Percentiles rank a stretch among this genome's conserved stretches.
Evolutionary conservation across 306 rosid species (phyloP).

Genomic region (Quercus agrifolia): DNA sequence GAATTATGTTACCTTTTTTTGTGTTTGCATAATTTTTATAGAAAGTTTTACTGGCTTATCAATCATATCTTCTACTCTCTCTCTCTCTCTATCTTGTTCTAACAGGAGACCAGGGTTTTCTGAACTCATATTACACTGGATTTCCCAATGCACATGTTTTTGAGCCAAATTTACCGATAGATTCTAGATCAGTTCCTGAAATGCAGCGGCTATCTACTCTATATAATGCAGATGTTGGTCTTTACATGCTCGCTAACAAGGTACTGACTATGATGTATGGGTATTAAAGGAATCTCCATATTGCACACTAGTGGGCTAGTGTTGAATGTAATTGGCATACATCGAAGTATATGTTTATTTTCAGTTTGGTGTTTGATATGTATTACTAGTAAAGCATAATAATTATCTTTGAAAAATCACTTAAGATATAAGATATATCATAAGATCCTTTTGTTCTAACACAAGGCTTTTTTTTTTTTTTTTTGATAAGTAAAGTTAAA

Average conservation of each 20-base stretch:
- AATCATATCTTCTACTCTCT: not conserved
- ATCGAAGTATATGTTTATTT: not conserved
- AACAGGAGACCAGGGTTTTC: conserved; percentile 97
- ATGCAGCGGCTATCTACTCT: conserved; percentile 97
- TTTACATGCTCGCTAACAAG: conserved; percentile 99
- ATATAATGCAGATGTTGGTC: conserved; percentile 99
- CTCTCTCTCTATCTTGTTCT: conserved; percentile 1
- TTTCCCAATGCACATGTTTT: conserved; percentile 93
- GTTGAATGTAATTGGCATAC: not conserved
- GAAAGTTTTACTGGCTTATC: not conserved
- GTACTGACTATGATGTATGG: conserved; percentile 31
- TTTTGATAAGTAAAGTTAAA: too few relatives aligned
- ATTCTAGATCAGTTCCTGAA: conserved; percentile 67
- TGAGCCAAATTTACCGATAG: conserved; percentile 65
- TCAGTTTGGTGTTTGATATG: not conserved
- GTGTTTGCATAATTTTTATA: not conserved
- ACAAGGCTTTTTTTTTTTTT: too few relatives aligned
- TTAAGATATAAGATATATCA: too few relatives aligned
- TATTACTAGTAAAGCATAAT: not conserved
- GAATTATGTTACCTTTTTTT: not conserved
- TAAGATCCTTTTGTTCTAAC: too few relatives aligned
- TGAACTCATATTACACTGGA: conserved; percentile 82
- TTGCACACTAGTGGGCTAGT: not conserved
- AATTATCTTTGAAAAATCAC: not conserved
- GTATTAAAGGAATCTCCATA: not conserved